phyloP scores from a whole-genome alignment of 192 early-diverging fungal species.

The Backusella parvicylindrica region DNA sequence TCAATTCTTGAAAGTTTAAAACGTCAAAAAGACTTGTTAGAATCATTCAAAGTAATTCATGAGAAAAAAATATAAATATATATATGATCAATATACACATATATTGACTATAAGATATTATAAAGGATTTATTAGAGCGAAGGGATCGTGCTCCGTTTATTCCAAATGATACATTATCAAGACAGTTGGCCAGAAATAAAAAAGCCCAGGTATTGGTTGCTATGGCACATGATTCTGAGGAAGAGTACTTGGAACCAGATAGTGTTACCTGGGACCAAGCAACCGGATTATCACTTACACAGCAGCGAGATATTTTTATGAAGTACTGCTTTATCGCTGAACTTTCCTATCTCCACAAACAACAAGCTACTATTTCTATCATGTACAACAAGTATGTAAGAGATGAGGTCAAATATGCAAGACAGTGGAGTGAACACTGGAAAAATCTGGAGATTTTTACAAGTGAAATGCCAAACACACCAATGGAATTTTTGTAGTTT shows the following conservation, averaged over 20 bases:
- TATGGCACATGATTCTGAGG: slow-evolving; percentile 29
- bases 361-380: slow-evolving; percentile 48
- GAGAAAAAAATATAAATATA: neutral
- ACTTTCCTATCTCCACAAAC: slow-evolving; percentile 56
- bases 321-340: slow-evolving; percentile 58
- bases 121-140: slow-evolving; percentile 51
- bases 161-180: neutral
- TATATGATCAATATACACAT: neutral
- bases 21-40: slow-evolving; percentile 59
- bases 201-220: neutral
- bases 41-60: slow-evolving; percentile 57
- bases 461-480: slow-evolving; percentile 45
- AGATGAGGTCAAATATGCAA: slow-evolving; percentile 51
- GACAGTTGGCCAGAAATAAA: slow-evolving; percentile 28
- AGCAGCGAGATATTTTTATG: slow-evolving; percentile 43
- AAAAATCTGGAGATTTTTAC: slow-evolving; percentile 37
- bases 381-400: slow-evolving; percentile 61
- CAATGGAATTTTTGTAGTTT: slow-evolving; percentile 32
- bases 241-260: slow-evolving; percentile 40
- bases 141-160: slow-evolving; percentile 35
- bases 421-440: slow-evolving; percentile 52
- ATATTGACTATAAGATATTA: neutral
- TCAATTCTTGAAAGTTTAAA: slow-evolving; percentile 57
- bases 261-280: slow-evolving; percentile 21
- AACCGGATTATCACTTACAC: slow-evolving; percentile 14